Conservation (phyloP, 1,284 basidiomycete species). For the Ceratobasidium papillatum region DNA sequence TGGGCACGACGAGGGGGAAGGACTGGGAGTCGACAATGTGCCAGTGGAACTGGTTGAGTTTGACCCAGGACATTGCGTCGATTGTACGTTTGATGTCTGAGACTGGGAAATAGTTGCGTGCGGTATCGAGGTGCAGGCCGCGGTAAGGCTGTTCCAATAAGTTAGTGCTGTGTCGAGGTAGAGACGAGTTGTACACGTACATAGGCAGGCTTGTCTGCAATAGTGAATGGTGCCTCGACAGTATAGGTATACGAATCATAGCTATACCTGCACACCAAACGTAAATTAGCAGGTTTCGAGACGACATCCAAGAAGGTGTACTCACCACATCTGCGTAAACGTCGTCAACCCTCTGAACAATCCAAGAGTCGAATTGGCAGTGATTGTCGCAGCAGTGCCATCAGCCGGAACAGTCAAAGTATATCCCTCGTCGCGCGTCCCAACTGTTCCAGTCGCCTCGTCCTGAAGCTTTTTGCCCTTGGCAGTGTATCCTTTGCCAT, state of each 20-base stretch:
- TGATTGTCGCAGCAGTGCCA: slow-evolving; percentile 67
- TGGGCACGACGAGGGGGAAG: slow-evolving; percentile 77
- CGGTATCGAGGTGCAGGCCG: slow-evolving; percentile 84
- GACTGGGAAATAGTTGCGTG: slow-evolving; percentile 73
- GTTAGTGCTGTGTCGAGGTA: not conserved
- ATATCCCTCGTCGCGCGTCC: slow-evolving; percentile 72
- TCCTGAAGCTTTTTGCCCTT: slow-evolving; percentile 49
- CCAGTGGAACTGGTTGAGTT: slow-evolving; percentile 58
- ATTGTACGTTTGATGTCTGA: slow-evolving; percentile 74
- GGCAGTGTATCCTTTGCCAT: slow-evolving; percentile 2
- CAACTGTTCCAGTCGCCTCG: slow-evolving; percentile 65
- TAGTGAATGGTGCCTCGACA: slow-evolving; percentile 65
- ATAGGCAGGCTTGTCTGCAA: slow-evolving; percentile 69
- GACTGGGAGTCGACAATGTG: slow-evolving; percentile 67
- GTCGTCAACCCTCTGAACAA: slow-evolving; percentile 83
- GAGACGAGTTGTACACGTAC: slow-evolving; percentile 51
- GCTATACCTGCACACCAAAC: slow-evolving; percentile 61
- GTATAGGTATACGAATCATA: slow-evolving; percentile 62
- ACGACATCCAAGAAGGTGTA: slow-evolving; percentile 43
- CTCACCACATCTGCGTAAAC: slow-evolving; percentile 72
- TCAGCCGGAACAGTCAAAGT: slow-evolving; percentile 67
- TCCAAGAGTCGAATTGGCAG: slow-evolving; percentile 77
- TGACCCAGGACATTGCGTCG: slow-evolving; percentile 87
- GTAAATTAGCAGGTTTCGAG: not conserved
- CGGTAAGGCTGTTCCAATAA: slow-evolving; percentile 67